Evolutionary conservation across 2,329 filamentous ascomycete genomes (phyloP).

Genomic region (Polytolypa hystricis): DNA sequence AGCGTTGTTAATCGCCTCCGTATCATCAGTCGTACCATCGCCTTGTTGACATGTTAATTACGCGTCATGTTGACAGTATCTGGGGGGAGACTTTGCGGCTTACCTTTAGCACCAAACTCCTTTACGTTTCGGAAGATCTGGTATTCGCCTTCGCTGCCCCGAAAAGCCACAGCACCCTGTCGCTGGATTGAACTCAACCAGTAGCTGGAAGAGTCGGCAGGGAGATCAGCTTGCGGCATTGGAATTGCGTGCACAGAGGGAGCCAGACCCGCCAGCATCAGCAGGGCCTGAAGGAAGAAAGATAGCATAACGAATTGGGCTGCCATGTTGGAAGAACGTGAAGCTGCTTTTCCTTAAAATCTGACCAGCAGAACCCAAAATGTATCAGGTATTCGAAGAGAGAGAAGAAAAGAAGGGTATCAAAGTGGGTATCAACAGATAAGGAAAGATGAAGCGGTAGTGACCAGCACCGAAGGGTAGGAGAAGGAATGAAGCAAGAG

Average conservation of each 20-base stretch:
- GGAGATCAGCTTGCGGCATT: constrained; percentile 12
- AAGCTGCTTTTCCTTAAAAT: too few relatives aligned
- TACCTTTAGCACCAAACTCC: constrained; percentile 62
- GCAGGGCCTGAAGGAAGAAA: constrained; percentile 20
- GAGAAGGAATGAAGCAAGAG: too few relatives aligned
- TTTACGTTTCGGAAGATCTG: constrained; percentile 67
- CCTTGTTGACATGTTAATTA: too few relatives aligned
- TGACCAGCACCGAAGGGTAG: too few relatives aligned
- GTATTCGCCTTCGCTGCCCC: constrained; percentile 42
- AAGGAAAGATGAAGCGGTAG: too few relatives aligned
- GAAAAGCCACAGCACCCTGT: constrained; percentile 57
- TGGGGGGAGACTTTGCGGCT: constrained; percentile 28
- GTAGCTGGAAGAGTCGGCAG: constrained; percentile 34
- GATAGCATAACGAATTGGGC: not conserved
- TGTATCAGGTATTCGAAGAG: too few relatives aligned
- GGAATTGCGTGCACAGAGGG: constrained; percentile 24
- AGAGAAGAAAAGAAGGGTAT: too few relatives aligned
- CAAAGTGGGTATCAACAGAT: too few relatives aligned
- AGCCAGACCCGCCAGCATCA: constrained; percentile 21
- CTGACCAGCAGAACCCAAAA: too few relatives aligned
- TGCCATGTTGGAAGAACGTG: too few relatives aligned
- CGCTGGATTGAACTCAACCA: constrained; percentile 63
- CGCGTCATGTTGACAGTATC: not conserved
- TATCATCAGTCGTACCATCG: constrained; percentile 67
- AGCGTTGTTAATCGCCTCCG: constrained; percentile 74